Percentiles rank a stretch among this genome's conserved stretches.
Conservation (phyloP, 2,329 filamentous ascomycete genomes). For the Harringtonia aguacate region DNA sequence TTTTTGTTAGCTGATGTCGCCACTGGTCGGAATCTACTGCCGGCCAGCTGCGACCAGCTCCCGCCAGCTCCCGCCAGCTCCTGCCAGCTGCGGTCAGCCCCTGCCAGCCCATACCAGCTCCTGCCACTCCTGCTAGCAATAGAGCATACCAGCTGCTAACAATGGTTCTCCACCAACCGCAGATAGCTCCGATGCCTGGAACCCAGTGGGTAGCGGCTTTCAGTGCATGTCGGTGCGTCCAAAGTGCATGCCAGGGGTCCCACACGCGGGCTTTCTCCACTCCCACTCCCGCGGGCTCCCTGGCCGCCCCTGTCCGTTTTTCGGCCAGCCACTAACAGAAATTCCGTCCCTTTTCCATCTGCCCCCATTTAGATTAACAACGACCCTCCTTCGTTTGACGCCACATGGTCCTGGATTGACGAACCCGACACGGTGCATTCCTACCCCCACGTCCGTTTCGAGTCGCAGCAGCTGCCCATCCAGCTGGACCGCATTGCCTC, state of each 20-base stretch:
- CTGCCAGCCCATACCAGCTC: too few species aligned
- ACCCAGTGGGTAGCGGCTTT: not conserved
- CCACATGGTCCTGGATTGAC: constrained; percentile 1
- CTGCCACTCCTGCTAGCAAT: too few species aligned
- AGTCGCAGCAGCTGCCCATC: not conserved
- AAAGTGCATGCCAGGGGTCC: too few species aligned
- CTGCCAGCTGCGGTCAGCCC: too few species aligned
- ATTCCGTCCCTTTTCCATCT: not conserved
- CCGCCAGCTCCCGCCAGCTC: too few species aligned
- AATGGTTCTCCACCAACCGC: not conserved
- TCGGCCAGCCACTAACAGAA: too few species aligned
- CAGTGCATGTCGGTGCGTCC: constrained; percentile 3
- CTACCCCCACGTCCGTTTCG: constrained; percentile 1
- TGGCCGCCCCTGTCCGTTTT: too few species aligned
- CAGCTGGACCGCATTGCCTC: not conserved
- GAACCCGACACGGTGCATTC: not conserved
- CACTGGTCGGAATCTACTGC: too few species aligned
- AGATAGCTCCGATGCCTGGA: constrained; percentile 4
- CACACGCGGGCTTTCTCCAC: too few species aligned
- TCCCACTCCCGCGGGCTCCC: too few species aligned
- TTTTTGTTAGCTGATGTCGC: too few species aligned
- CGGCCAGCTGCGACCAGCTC: too few species aligned
- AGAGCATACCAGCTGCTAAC: not conserved
- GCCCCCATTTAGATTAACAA: constrained; percentile 5
- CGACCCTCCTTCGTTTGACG: not conserved